Conservation (phyloP, 805 yeast species). For the Schizosaccharomyces octosporus region DNA sequence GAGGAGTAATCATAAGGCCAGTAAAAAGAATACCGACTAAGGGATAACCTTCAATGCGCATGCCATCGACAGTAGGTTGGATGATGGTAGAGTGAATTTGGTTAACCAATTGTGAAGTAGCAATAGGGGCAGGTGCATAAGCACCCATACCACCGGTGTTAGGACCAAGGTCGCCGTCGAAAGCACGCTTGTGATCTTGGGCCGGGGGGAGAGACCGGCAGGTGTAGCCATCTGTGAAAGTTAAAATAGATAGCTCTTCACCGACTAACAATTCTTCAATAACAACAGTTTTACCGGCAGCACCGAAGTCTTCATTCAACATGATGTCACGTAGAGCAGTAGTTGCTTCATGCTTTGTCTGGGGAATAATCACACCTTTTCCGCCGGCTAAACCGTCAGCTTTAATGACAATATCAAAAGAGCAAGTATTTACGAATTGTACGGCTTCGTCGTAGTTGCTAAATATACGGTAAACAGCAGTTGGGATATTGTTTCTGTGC, state of each 20-base stretch:
- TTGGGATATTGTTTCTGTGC: slow-evolving; percentile 79
- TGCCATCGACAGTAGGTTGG: slow-evolving; percentile 80
- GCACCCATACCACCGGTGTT: slow-evolving; percentile 99
- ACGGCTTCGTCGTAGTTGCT: slow-evolving; percentile 51
- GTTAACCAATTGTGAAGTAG: slow-evolving; percentile 46
- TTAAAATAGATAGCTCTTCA: slow-evolving; percentile 80
- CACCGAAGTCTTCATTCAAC: slow-evolving; percentile 72
- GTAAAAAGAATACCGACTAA: slow-evolving; percentile 89
- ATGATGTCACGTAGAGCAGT: slow-evolving; percentile 67
- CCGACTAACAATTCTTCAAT: slow-evolving; percentile 92
- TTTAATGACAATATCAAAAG: slow-evolving; percentile 68
- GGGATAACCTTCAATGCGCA: slow-evolving; percentile 87
- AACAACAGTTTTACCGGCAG: slow-evolving; percentile 65
- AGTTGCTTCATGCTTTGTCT: slow-evolving; percentile 57
- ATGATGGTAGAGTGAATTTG: slow-evolving; percentile 53
- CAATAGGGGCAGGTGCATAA: slow-evolving; percentile 92
- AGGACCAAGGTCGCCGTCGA: slow-evolving; percentile 78
- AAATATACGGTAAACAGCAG: slow-evolving; percentile 75
- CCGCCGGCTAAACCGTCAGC: slow-evolving; percentile 98
- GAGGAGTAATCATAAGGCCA: slow-evolving; percentile 72
- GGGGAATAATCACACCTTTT: slow-evolving; percentile 89
- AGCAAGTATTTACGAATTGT: slow-evolving; percentile 35
- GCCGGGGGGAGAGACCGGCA: slow-evolving; percentile 83
- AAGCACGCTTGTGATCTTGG: slow-evolving; percentile 91
- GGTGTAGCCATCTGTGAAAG: slow-evolving; percentile 83